Conservation (phyloP, 805 yeast species). For the Yamadazyma phyllophila region DNA sequence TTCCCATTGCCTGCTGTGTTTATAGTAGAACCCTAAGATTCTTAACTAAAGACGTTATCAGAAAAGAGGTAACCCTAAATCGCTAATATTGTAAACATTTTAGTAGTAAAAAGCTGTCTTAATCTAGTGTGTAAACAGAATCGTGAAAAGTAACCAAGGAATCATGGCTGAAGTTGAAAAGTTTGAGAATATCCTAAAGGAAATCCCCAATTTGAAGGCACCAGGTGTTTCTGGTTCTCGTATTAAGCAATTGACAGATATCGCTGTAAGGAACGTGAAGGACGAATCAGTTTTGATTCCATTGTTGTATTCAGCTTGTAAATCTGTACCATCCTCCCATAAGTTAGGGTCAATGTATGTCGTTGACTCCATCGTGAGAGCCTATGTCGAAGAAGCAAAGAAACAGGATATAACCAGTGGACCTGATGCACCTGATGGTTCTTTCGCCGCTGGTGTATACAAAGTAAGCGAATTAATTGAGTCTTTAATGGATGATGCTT, state of each 20-base stretch:
- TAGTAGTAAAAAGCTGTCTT: conserved; percentile 4
- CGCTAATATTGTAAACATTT: conserved; percentile 5
- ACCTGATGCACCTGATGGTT: conserved; percentile 58
- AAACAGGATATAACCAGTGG: conserved; percentile 49
- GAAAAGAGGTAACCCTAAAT: background rate
- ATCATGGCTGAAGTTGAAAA: conserved; percentile 43
- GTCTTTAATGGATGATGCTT: conserved; percentile 59
- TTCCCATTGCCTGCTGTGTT: background rate
- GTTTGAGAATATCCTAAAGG: conserved; percentile 48
- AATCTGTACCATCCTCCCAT: conserved; percentile 71
- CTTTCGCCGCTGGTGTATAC: conserved; percentile 70
- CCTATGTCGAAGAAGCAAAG: conserved; percentile 71
- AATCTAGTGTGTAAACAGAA: conserved; percentile 1
- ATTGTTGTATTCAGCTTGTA: conserved; percentile 62
- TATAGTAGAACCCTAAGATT: background rate
- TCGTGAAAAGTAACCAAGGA: background rate
- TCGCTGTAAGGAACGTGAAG: conserved; percentile 68
- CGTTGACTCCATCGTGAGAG: conserved; percentile 88
- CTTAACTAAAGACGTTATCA: too few species aligned
- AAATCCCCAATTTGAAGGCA: conserved; percentile 60
- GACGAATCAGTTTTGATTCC: conserved; percentile 56
- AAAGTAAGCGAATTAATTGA: conserved; percentile 64
- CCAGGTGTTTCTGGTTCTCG: conserved; percentile 97
- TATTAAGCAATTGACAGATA: conserved; percentile 77
- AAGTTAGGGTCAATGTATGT: conserved; percentile 90